Evolutionary conservation across 2,329 filamentous ascomycete genomes (phyloP), one percentile per base, ranked within the genome.

Genomic region (Rosellinia necatrix): DNA sequence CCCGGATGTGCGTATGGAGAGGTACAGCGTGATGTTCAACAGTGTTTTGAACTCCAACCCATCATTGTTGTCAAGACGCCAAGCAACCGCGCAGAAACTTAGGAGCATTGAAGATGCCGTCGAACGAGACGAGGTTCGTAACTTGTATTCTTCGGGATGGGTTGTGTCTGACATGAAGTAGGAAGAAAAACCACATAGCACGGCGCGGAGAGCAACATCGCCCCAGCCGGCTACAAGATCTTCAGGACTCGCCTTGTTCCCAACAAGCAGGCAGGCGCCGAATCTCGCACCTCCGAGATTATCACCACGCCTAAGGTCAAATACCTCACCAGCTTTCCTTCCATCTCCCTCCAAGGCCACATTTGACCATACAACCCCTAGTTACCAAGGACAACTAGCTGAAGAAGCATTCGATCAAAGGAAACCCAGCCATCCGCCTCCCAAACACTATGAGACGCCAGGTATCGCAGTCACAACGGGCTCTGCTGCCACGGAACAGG

Each of bases 11-110:
- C 88, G 60, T 25, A 80, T 97, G 80, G 93, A 97, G 70, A 81
- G 93, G 44, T 97, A 96, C 65, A 96, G 92, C 65, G 83, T 97
- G 62, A 97, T 97, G 92, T 97, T 97, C 68, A 85, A 87, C 52
- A 83, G 83, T 32, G 78, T 97, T 6, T 76, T 96, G 22, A 66
- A 70, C 42, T 58, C 66, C 32, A 81, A 84, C 58, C 71, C 72
- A 6, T 71, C 76, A 1, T 73, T 87, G 6, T 72, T 86, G 22
- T 78, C 78, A 21, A 78, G 83, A 54, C 78, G 84, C 37, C 84
- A 87, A 62, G 83, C 82, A 6, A 84, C 81, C 0, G 68, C 86
- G 10, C 78, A 84, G 50, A 82, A 78, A 54, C 72, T 89, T 1
- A 82, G 80, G 61, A 79, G 77, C 17, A 78, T 82, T 34, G 80